A percentile compares a stretch with the other conserved stretches of the same genome.
phyloP scores from a whole-genome alignment of 331 rosid species.

The Spiraea crenata region DNA sequence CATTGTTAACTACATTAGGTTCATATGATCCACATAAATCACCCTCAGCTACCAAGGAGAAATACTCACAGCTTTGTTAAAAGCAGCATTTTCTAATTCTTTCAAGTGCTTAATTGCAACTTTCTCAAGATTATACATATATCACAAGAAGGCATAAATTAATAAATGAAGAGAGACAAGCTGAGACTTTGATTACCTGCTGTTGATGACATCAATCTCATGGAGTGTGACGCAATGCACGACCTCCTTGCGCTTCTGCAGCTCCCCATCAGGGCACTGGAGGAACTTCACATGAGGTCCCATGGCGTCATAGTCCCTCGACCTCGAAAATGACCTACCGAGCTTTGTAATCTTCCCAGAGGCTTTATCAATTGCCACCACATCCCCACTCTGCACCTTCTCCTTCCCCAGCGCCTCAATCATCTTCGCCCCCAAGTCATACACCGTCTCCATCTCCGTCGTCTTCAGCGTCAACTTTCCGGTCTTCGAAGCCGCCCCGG shows the following conservation, averaged over 20 bases:
- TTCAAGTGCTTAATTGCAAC: neutral
- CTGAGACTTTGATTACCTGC: conserved; percentile 50
- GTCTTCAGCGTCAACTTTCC: conserved; percentile 88
- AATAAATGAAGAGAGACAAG: neutral
- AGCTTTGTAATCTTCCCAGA: conserved; percentile 94
- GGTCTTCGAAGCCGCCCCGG: conserved; percentile 87
- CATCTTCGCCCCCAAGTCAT: conserved; percentile 94
- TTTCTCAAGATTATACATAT: neutral
- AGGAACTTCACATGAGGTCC: conserved; percentile 88
- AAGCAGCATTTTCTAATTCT: too few species aligned
- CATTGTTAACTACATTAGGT: neutral
- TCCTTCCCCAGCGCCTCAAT: conserved; percentile 89
- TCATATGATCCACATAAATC: neutral
- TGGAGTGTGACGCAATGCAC: conserved; percentile 97
- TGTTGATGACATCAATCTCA: conserved; percentile 96
- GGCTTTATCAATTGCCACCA: conserved; percentile 86
- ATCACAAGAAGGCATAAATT: neutral
- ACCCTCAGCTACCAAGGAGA: neutral
- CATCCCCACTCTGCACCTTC: conserved; percentile 95
- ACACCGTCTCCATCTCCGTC: conserved; percentile 96
- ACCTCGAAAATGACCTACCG: conserved; percentile 87
- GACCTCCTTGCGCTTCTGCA: conserved; percentile 97
- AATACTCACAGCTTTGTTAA: too few species aligned
- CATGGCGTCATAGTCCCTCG: conserved; percentile 93
- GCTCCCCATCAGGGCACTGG: conserved; percentile 99